Evolutionary conservation across 345 rosid species (phyloP).

Genomic region (Physaria fendleri): DNA sequence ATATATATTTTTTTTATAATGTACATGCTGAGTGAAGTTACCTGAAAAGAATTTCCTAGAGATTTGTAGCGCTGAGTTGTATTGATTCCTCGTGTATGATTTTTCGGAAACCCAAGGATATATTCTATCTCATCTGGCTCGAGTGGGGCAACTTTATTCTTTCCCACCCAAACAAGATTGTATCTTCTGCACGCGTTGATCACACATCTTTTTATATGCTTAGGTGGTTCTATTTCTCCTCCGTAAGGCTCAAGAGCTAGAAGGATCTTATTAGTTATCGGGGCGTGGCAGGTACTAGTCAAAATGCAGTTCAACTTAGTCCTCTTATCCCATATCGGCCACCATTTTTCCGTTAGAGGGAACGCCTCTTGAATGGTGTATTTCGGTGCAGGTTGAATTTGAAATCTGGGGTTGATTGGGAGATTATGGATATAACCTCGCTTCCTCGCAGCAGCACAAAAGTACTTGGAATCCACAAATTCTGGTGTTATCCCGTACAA

Average conservation of each 20-base stretch:
- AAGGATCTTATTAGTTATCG: constrained; percentile 13
- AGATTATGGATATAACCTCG: constrained; percentile 37
- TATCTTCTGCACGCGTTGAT: constrained; percentile 19
- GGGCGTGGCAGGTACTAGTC: constrained; percentile 1
- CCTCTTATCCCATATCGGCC: constrained; percentile 70
- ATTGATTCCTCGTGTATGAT: constrained; percentile 29
- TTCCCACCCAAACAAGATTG: constrained; percentile 37
- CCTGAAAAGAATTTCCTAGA: constrained; percentile 24
- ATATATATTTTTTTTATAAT: neutral
- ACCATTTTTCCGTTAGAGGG: constrained; percentile 33
- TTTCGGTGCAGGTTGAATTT: constrained; percentile 20
- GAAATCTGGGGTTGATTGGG: constrained; percentile 25
- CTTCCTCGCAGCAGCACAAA: constrained; percentile 24
- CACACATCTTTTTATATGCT: neutral
- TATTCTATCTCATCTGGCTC: constrained; percentile 60
- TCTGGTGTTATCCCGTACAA: constrained; percentile 24
- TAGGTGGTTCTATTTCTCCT: constrained; percentile 2
- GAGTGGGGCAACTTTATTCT: constrained; percentile 36
- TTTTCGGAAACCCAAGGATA: constrained; percentile 28
- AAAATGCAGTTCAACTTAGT: constrained; percentile 18
- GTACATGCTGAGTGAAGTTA: neutral
- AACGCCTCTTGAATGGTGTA: constrained; percentile 23
- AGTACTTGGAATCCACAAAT: constrained; percentile 24
- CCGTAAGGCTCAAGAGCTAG: too few relatives aligned
- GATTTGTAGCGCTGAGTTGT: constrained; percentile 9